These are phyloP conservation scores for Medicago arabica DNA, from an alignment of 306 rosid genomes.

Conservation along the genomic window DNA sequence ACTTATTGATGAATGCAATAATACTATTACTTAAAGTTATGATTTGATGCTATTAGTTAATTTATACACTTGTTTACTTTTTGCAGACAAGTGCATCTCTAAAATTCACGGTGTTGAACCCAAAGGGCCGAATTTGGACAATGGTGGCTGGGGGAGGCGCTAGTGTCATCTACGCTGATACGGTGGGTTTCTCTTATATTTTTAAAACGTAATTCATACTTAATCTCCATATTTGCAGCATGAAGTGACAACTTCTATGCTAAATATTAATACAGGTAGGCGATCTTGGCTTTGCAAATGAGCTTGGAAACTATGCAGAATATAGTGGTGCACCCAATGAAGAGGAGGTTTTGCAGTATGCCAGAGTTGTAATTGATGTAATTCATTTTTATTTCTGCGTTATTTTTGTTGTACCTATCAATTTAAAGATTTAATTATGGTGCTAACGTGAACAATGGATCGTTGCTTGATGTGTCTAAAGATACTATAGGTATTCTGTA, in stretches of 20 bases:
- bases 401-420: constrained; percentile 7
- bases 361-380: constrained; percentile 97
- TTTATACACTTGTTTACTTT: constrained; percentile 21
- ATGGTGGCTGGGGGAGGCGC: constrained; percentile 99
- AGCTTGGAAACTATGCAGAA: constrained; percentile 98
- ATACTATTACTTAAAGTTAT: constrained; percentile 27
- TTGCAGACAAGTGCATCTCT: constrained; percentile 93
- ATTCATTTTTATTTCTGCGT: constrained; percentile 35
- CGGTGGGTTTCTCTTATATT: constrained; percentile 52
- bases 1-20: constrained; percentile 27
- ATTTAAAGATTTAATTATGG: neutral
- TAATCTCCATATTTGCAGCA: constrained; percentile 34
- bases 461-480: neutral
- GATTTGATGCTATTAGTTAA: constrained; percentile 9
- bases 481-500: too few species aligned
- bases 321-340: constrained; percentile 98
- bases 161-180: constrained; percentile 96
- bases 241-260: constrained; percentile 8
- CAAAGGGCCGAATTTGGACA: constrained; percentile 95
- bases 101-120: constrained; percentile 95
- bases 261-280: constrained; percentile 68
- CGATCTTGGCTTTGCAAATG: constrained; percentile 93
- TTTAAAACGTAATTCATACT: constrained; percentile 29
- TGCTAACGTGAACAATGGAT: neutral
- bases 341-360: constrained; percentile 95